A percentile compares a stretch with the other conserved stretches of the same genome.
Conservation (phyloP, 495 filamentous ascomycete species). For the Neurospora intermedia region DNA sequence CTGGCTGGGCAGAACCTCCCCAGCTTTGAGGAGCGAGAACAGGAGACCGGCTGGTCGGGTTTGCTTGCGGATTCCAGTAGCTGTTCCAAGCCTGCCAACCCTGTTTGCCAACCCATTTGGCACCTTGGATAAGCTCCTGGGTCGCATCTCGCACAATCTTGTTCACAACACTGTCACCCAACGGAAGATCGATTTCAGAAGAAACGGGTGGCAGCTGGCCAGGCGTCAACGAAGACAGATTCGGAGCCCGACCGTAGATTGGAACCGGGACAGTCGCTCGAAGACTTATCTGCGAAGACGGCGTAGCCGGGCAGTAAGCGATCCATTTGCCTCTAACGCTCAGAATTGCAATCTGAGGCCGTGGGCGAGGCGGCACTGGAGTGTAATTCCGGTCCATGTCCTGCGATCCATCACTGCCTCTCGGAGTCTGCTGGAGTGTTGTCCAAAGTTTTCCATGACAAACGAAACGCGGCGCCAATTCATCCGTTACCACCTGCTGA, state of each 20-base stretch:
- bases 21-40: slow-evolving; percentile 19
- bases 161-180: slow-evolving; percentile 71
- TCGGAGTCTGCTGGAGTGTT: slow-evolving; percentile 46
- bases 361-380: slow-evolving; percentile 25
- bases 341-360: slow-evolving; percentile 52
- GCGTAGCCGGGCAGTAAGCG: slow-evolving; percentile 66
- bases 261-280: slow-evolving; percentile 44
- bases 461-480: slow-evolving; percentile 38
- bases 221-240: slow-evolving; percentile 57
- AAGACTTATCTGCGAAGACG: slow-evolving; percentile 58
- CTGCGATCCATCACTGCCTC: slow-evolving; percentile 32
- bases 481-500: slow-evolving; percentile 25
- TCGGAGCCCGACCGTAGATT: slow-evolving; percentile 46
- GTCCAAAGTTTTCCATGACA: slow-evolving; percentile 83
- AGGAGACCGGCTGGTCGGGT: slow-evolving; percentile 30
- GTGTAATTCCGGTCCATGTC: slow-evolving; percentile 33
- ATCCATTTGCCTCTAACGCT: slow-evolving; percentile 74
- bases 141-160: slow-evolving; percentile 79
- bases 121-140: slow-evolving; percentile 81
- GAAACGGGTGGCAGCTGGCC: slow-evolving; percentile 65
- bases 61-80: slow-evolving; percentile 60
- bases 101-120: slow-evolving; percentile 77
- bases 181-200: slow-evolving; percentile 65
- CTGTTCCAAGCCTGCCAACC: slow-evolving; percentile 78
- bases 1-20: slow-evolving; percentile 24